Conservation (phyloP, 495 filamentous ascomycete genomes). For the Penicillium crystallinum region DNA sequence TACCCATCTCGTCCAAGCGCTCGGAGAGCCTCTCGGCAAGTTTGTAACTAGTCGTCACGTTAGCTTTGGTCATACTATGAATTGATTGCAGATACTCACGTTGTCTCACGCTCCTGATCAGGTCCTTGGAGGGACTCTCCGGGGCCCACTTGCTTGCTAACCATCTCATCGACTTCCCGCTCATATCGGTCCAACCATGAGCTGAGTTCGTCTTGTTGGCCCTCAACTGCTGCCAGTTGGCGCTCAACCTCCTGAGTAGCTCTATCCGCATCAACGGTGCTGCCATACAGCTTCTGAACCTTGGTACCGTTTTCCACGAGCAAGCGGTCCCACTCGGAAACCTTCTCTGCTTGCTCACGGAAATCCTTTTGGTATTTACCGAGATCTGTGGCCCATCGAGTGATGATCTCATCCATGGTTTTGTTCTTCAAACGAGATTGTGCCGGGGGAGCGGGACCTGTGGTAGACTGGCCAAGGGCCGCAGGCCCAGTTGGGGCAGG, state of each 20-base stretch:
- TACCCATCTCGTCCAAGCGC: constrained; percentile 82
- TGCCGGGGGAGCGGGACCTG: constrained; percentile 68
- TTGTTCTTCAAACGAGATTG: constrained; percentile 92
- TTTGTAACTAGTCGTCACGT: constrained; percentile 57
- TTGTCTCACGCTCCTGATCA: constrained; percentile 90
- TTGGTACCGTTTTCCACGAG: constrained; percentile 89
- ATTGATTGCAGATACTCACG: constrained; percentile 40
- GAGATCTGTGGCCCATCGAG: constrained; percentile 92
- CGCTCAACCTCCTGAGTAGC: constrained; percentile 87
- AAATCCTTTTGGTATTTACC: constrained; percentile 96
- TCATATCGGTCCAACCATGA: constrained; percentile 86
- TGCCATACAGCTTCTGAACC: constrained; percentile 81
- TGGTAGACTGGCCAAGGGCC: constrained; percentile 62
- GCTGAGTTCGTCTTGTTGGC: constrained; percentile 83
- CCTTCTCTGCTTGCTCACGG: constrained; percentile 77
- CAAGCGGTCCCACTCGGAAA: constrained; percentile 85
- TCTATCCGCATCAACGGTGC: constrained; percentile 85
- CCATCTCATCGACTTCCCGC: constrained; percentile 78
- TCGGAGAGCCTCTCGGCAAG: constrained; percentile 86
- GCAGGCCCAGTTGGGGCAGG: constrained; percentile 28
- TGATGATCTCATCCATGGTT: constrained; percentile 99
- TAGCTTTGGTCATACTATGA: constrained; percentile 1
- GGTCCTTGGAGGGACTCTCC: constrained; percentile 74
- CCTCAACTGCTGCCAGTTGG: constrained; percentile 80
- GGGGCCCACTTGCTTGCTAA: constrained; percentile 60